These are phyloP conservation scores for Colletotrichum endophyticum DNA, from an alignment of 2,329 filamentous ascomycete species.

Conservation along the genomic window DNA sequence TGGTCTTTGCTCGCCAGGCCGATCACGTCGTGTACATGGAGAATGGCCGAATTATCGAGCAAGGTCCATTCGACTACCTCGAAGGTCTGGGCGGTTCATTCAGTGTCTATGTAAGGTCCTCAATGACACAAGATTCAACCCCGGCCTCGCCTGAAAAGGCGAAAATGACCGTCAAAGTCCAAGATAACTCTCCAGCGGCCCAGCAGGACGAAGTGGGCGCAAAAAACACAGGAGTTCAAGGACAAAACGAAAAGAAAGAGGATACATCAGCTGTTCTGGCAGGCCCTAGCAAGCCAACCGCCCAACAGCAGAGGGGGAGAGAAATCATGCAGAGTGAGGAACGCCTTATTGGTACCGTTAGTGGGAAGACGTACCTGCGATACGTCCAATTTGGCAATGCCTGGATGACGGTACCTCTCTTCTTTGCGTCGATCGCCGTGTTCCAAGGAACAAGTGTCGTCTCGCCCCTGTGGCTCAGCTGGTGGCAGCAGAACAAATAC, in stretches of 20 bases:
- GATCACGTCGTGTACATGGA: too few species aligned
- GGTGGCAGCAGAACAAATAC: not conserved
- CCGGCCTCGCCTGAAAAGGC: not conserved
- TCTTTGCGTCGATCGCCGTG: not conserved
- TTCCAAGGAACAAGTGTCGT: not conserved
- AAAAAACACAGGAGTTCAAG: rapidly evolving
- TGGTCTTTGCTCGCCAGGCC: too few species aligned
- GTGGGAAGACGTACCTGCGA: not conserved
- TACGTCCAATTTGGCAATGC: not conserved
- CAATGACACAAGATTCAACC: not conserved
- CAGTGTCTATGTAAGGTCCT: not conserved
- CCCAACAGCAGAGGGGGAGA: not conserved
- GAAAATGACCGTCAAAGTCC: not conserved
- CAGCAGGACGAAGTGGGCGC: not conserved
- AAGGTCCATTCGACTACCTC: too few species aligned
- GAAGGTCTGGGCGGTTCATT: not conserved
- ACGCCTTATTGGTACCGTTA: not conserved
- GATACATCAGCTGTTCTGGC: not conserved
- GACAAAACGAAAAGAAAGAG: not conserved
- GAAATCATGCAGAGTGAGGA: not conserved
- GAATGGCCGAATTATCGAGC: too few species aligned
- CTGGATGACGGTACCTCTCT: not conserved
- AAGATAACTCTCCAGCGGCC: not conserved
- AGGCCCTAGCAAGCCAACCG: not conserved
- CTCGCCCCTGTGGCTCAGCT: not conserved